phyloP scores from a whole-genome alignment of 2,329 filamentous ascomycete genomes.

The Magnaporthiopsis incrustans region DNA sequence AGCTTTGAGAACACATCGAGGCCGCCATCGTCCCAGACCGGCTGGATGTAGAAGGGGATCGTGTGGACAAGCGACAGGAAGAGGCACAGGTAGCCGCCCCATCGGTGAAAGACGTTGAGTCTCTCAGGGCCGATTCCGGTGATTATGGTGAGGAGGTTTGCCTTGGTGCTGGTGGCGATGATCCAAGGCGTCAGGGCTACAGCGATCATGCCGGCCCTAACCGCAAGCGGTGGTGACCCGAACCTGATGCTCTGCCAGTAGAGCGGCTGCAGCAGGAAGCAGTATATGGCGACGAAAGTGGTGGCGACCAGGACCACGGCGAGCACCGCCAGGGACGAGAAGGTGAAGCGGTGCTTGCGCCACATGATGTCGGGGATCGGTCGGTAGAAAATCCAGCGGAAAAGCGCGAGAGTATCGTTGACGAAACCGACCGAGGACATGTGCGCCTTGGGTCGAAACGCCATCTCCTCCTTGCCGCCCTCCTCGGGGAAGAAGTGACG shows the following conservation, averaged over 20 bases:
- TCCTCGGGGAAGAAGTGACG: conserved; percentile 69
- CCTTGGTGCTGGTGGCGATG: conserved; percentile 80
- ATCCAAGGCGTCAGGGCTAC: conserved; percentile 93
- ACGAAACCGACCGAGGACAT: conserved; percentile 66
- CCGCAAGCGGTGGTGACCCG: conserved; percentile 80
- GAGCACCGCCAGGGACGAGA: conserved; percentile 70
- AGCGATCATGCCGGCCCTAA: conserved; percentile 84
- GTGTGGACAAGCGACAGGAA: conserved; percentile 78
- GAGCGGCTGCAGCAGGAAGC: conserved; percentile 78
- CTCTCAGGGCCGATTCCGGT: conserved; percentile 90
- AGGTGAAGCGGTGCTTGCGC: conserved; percentile 62
- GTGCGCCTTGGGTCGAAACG: conserved; percentile 59
- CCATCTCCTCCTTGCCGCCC: conserved; percentile 44
- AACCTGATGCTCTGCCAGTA: conserved; percentile 83
- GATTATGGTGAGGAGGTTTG: conserved; percentile 73
- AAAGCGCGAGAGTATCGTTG: conserved; percentile 74
- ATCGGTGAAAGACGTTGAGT: conserved; percentile 87
- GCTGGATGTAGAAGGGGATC: conserved; percentile 83
- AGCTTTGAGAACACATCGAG: conserved; percentile 62
- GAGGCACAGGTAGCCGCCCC: conserved; percentile 80
- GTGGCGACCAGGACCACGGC: conserved; percentile 60
- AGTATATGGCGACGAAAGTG: conserved; percentile 69
- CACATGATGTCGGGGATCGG: conserved; percentile 68
- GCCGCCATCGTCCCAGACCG: conserved; percentile 74
- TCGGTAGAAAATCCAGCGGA: conserved; percentile 82